Base-by-base conservation (phyloP, 164 flowering plant genomes). In the Macadamia integrifolia region DNA sequence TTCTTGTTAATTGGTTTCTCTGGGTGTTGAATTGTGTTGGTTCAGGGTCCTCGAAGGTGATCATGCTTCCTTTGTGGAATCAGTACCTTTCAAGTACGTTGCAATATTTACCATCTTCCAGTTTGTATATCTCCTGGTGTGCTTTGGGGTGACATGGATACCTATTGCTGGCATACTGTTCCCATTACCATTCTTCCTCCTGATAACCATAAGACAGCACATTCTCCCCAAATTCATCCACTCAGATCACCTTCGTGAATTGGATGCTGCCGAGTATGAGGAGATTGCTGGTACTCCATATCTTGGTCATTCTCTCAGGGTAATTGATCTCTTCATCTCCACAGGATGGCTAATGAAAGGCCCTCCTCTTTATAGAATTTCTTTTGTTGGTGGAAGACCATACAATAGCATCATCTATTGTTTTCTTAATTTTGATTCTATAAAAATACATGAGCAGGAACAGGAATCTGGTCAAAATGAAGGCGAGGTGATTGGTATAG, bases 141-240 rank as follows among this genome's bases (percentile, higher is more conserved):
- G 96, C 65, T 92, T 82, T 46, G 96, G 96, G 17, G 75, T 90
- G 46, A 90, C 96, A 35, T 88, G 93, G 93, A 86, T 90, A 44
- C 98, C 98, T n/a, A 69, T 92, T 42, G 96, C 86, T 60, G 96
- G 98, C 69, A 82, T 92, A 60, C 67, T 92, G 72, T 90, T 92
- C 74, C 98, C 96, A 2, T 30, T 90, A 68, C 91, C 92, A 9
- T 89, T 92, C 87, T 89, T 92, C 78, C 68, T 90, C 61, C 86
- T 92, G 53, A 77, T 92, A 62, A 60, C 70, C 69, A 75, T 92
- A 59, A 79, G 98, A 70, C 72, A 88, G 60, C 80, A 82, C 60
- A 12, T 90, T n/a, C 84, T 92, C 0, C 96, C 96, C 49, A 92
- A 84, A 83, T 7, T 84, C 10, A 84, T 92, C 69, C 70, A 69